phyloP scores from a whole-genome alignment of 2,329 filamentous ascomycete genomes.

The Hymenoscyphus fraxineus region DNA sequence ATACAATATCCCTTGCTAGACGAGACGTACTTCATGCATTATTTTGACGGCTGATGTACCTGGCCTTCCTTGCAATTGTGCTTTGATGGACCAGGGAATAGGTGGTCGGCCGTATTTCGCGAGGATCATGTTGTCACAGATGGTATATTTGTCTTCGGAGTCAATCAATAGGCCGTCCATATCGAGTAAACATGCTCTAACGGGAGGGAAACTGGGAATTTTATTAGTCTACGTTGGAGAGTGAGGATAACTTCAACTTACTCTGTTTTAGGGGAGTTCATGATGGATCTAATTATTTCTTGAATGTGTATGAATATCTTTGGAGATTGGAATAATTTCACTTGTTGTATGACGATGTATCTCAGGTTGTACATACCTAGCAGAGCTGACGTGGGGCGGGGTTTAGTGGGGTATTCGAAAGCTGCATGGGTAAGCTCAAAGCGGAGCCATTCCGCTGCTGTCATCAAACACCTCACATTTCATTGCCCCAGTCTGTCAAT shows the following conservation, averaged over 20 bases:
- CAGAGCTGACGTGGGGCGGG: neutral
- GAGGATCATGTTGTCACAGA: slow-evolving; percentile 78
- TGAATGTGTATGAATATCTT: neutral
- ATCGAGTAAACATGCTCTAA: slow-evolving; percentile 93
- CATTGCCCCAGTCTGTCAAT: neutral
- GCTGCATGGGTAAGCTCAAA: neutral
- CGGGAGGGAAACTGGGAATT: slow-evolving; percentile 64
- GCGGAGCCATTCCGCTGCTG: slow-evolving; percentile 9
- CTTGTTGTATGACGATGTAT: neutral
- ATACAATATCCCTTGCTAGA: too few species aligned
- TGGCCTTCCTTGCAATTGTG: slow-evolving; percentile 55
- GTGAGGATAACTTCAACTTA: slow-evolving; percentile 9
- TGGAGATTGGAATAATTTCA: neutral
- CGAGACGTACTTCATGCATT: slow-evolving; percentile 50
- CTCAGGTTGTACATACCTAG: too few species aligned
- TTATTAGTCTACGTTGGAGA: neutral
- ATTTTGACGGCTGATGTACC: slow-evolving; percentile 48
- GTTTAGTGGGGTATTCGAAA: neutral
- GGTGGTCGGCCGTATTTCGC: slow-evolving; percentile 66
- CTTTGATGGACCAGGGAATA: slow-evolving; percentile 93
- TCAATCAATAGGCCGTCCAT: slow-evolving; percentile 97
- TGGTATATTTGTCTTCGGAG: slow-evolving; percentile 87
- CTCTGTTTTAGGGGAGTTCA: slow-evolving; percentile 22
- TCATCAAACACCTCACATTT: neutral
- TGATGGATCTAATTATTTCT: slow-evolving; percentile 6